Evolutionary conservation across 1,284 basidiomycete genomes (phyloP).

Genomic region (Pseudozyma flocculosa): DNA sequence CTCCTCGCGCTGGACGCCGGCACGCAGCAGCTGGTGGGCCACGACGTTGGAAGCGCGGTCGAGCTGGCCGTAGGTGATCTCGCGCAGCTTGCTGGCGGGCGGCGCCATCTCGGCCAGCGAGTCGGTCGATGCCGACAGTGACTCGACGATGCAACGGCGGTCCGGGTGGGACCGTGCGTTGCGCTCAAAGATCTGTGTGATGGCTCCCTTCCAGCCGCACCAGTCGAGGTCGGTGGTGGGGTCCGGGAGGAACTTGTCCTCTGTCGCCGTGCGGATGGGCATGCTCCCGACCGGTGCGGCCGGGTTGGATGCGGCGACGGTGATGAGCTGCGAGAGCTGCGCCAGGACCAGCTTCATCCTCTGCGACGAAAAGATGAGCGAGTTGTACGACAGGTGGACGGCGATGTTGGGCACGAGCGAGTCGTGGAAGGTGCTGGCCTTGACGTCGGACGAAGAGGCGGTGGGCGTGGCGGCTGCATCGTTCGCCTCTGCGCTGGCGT

Average conservation of each 20-base stretch:
- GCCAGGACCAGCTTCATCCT: conserved; percentile 79
- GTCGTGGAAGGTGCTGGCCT: conserved; percentile 22
- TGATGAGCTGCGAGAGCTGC: conserved; percentile 79
- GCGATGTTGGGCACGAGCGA: conserved; percentile 68
- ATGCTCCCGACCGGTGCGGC: conserved; percentile 52
- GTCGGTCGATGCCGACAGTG: conserved; percentile 60
- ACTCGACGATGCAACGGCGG: conserved; percentile 60
- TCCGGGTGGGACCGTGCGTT: conserved; percentile 52
- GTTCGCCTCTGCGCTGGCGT: conserved; percentile 9
- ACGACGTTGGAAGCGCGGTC: conserved; percentile 84
- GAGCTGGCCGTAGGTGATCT: conserved; percentile 79
- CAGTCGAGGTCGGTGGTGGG: conserved; percentile 88
- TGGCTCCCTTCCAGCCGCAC: conserved; percentile 96
- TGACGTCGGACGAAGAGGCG: conserved; percentile 6
- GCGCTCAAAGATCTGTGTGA: conserved; percentile 67
- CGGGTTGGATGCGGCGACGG: conserved; percentile 67
- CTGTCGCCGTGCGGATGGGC: conserved; percentile 63
- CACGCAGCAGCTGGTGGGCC: conserved; percentile 83
- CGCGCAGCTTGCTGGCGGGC: conserved; percentile 63
- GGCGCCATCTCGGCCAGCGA: conserved; percentile 68
- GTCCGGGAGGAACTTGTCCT: conserved; percentile 75
- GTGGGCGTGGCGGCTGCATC: conserved; percentile 1
- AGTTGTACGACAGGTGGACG: conserved; percentile 87
- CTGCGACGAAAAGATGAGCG: conserved; percentile 80
- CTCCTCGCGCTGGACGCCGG: conserved; percentile 86